Base-by-base conservation (phyloP, 495 filamentous ascomycete genomes). In the Lepraria neglecta region DNA sequence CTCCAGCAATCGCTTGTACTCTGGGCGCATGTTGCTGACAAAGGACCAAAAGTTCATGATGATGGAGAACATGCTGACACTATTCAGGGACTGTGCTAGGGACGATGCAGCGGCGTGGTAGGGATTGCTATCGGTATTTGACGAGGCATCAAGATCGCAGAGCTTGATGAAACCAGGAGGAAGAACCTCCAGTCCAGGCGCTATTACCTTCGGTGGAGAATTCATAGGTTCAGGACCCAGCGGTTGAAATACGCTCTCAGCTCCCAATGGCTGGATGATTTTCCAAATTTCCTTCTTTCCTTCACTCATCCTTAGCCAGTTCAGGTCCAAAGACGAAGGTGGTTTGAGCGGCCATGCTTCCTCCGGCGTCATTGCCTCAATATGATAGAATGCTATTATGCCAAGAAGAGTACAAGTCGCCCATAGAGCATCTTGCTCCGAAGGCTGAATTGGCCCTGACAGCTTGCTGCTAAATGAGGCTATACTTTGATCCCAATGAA, bases 401-500 rank as follows among this genome's bases (percentile, higher is more conserved):
- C 59, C 68, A 35, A 78, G 66, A 54, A 70, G 68, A 42, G 75
- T 72, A 0, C 75, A 77, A 40, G 77, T 77, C 14, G 66, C 77
- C 75, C 74, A 79, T 17, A 79, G 69, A 55, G 77, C 51, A 67
- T 80, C 78, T 51, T 71, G 73, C 27, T 77, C 75, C 57, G 69
- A 21, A 6, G 62, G n/a, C 59, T 68, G 33, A 33, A 78, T 73
- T 0, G 76, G 73, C 52, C 70, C 56, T 3, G 54, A 45, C 58
- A 80, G 38, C 40, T 68, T 65, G 43, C 60, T 72, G 64, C 74
- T 74, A 17, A 80, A 62, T 28, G 78, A 70, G 30, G 56, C 53
- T 48, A 71, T 76, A 56, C 68, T 69, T 64, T 73, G 75, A 59
- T 71, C 73, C 70, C 73, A 74, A 68, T 80, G 76, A 58, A 76